Base-by-base conservation (phyloP, 2,329 filamentous ascomycete species). In the Aspergillus cejpii region DNA sequence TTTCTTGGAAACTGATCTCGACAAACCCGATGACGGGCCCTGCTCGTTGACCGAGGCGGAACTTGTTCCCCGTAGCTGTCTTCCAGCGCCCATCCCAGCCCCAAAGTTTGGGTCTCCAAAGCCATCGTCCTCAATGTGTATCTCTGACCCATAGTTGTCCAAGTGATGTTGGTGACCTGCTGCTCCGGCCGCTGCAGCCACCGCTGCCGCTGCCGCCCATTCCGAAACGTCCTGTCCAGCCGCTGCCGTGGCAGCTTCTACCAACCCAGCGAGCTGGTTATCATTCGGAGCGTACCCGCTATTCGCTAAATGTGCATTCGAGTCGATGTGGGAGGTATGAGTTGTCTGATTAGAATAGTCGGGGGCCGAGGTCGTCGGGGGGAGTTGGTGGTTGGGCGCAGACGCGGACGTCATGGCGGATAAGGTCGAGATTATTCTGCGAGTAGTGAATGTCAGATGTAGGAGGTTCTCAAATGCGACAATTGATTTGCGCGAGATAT, bases 121-220 rank as follows among this genome's bases (percentile, higher is more conserved):
- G 1, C 61, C 58, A 41, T 70, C 67, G 26, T 69, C 67, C 6
- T 59, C 60, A 39, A 70, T 57, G 45, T 70, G 65, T 33, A 69
- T 64, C 4, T 68, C 66, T 6, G 60, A 44, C 1, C 58, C 56
- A 49, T 70, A 71, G 3, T 60, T 57, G 29, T 69, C 67, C n/a
- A 71, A 48, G 36, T 69, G 67, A 39, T 61, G 60, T 41, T 69
- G 65, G 20, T 62, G 55, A 2, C 57, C 54, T 2, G 62, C 75
- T 69, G 54, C 73, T 68, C 58, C 75, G 69, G 66, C 72, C 60
- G 53, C 74, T 56, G 57, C 74, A 60, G 48, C 71, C 65, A 50
- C 74, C 67, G 70, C 67, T 56, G 60, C 72, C 64, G 27, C 60
- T 57, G 58, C 72, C 57, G 57, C 66, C 74, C 61, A 64, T 45